Evolutionary conservation across 148 eudicot species (phyloP).

Genomic region (Arctostaphylos glauca): DNA sequence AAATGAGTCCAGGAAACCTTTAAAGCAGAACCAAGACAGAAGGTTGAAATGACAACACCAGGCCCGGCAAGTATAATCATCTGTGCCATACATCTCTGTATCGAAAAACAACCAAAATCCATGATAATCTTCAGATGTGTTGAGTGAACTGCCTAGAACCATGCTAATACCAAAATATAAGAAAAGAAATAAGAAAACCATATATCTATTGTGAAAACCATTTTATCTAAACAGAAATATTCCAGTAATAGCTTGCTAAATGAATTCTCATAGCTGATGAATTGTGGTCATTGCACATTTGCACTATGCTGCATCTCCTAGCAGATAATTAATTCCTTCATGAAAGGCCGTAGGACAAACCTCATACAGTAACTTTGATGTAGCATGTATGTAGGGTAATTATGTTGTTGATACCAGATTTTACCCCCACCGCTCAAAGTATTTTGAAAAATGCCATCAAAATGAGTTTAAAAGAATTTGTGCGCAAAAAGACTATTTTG

Average conservation of each 20-base stretch:
- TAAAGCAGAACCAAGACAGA: conserved; percentile 79
- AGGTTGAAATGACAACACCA: conserved; percentile 89
- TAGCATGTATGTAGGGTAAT: no score
- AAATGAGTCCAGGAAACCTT: conserved; percentile 49
- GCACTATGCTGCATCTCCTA: background rate
- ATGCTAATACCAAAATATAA: background rate
- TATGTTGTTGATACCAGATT: no score
- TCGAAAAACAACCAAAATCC: conserved; percentile 3
- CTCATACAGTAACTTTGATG: background rate
- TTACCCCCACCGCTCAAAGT: no score
- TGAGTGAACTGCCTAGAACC: background rate
- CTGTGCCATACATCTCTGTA: conserved; percentile 84
- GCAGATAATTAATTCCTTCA: conserved; percentile 1
- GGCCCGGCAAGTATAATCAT: conserved; percentile 98
- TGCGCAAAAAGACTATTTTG: no score
- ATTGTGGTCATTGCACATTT: background rate
- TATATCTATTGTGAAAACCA: background rate
- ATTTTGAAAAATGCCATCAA: no score
- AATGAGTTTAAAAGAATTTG: no score
- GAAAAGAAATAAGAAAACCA: background rate
- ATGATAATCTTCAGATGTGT: background rate
- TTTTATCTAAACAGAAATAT: background rate
- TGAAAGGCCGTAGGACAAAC: background rate
- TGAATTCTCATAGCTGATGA: background rate
- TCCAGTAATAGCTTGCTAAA: background rate